phyloP scores from a whole-genome alignment of 1,139 yeast genomes.

The Geotrichum histeridarum region DNA sequence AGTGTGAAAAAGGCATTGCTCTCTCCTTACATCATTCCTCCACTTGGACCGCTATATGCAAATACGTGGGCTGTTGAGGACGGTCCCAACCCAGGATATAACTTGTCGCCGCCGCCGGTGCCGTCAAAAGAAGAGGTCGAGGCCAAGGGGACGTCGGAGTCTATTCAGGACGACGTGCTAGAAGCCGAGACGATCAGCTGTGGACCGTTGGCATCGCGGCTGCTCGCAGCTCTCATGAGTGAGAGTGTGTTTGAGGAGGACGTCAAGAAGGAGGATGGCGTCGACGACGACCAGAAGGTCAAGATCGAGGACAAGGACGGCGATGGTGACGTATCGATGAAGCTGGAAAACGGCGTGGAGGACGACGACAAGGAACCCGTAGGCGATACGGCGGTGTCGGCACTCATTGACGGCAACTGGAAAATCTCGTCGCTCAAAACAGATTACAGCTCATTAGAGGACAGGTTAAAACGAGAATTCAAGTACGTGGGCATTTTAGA shows the following conservation, averaged over 20 bases:
- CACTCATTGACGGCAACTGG: constrained; percentile 37
- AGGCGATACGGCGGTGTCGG: constrained; percentile 15
- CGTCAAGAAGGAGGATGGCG: constrained; percentile 26
- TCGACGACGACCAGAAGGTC: not conserved
- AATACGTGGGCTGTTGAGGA: constrained; percentile 89
- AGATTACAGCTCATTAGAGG: constrained; percentile 80
- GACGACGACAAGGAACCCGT: constrained; percentile 18
- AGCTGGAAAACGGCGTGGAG: constrained; percentile 5
- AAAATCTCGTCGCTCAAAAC: constrained; percentile 45
- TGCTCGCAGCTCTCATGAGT: constrained; percentile 71
- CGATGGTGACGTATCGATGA: constrained; percentile 25
- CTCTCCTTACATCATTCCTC: constrained; percentile 57
- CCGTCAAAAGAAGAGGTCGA: constrained; percentile 21
- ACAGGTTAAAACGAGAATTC: constrained; percentile 78
- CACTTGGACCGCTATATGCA: constrained; percentile 73
- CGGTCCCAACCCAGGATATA: constrained; percentile 39
- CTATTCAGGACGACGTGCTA: constrained; percentile 56
- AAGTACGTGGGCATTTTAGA: constrained; percentile 85
- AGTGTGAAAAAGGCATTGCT: constrained; percentile 30
- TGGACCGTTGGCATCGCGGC: constrained; percentile 86
- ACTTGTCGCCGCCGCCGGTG: constrained; percentile 30
- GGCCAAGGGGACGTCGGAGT: constrained; percentile 49
- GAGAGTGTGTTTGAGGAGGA: constrained; percentile 39
- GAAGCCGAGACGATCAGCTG: constrained; percentile 75
- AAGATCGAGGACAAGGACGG: constrained; percentile 16